These are phyloP conservation scores for Arthrobotrys sphaeroides DNA, from an alignment of 2,329 filamentous ascomycete genomes.

Conservation along the genomic window DNA sequence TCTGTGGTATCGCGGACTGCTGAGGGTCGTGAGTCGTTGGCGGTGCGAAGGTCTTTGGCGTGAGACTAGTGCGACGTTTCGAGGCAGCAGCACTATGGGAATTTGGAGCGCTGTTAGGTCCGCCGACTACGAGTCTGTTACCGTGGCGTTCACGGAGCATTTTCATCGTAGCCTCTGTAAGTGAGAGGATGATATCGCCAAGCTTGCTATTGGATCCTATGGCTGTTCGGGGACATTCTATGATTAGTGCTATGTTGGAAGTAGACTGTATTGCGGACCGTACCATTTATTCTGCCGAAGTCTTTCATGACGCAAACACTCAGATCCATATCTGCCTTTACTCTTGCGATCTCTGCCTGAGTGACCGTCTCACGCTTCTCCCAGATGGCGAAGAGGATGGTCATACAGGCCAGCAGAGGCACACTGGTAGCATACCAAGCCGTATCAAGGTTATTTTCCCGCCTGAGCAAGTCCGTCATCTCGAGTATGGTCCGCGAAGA, in stretches of 20 bases:
- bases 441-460: constrained; percentile 74
- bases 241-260: background rate
- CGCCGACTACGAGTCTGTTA: background rate
- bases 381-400: constrained; percentile 74
- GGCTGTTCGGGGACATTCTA: background rate
- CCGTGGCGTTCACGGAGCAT: constrained; percentile 49
- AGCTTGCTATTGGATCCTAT: constrained; percentile 39
- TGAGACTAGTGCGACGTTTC: constrained; percentile 36
- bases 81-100: background rate
- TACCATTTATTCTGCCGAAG: constrained; percentile 73
- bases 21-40: constrained; percentile 28
- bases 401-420: constrained; percentile 77
- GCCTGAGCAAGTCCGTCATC: constrained; percentile 69
- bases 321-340: constrained; percentile 73
- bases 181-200: constrained; percentile 35
- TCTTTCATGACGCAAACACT: constrained; percentile 76
- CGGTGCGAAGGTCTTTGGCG: constrained; percentile 34
- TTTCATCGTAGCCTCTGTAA: constrained; percentile 47
- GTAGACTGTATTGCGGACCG: background rate
- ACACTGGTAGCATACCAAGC: constrained; percentile 80
- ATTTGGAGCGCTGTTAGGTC: constrained; percentile 2
- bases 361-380: constrained; percentile 72
- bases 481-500: constrained; percentile 72
- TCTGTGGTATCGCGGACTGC: constrained; percentile 27
- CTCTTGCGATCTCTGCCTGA: constrained; percentile 68